phyloP scores from a whole-genome alignment of 2,329 filamentous ascomycete genomes.

The Fusarium temperatum region DNA sequence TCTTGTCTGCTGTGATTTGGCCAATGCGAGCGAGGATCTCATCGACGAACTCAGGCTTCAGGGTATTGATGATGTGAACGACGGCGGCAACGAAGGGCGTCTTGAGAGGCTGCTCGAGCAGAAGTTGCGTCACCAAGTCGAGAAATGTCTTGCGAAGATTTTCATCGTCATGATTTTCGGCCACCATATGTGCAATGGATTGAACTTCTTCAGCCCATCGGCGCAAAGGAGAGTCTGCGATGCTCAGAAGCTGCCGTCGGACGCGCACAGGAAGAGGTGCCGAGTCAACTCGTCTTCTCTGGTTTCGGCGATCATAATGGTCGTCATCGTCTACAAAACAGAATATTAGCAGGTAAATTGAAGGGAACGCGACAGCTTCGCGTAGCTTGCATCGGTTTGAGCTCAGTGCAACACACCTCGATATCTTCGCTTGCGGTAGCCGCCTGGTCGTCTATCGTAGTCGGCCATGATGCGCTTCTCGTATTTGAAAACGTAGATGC shows the following conservation, averaged over 20 bases:
- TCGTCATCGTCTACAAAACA: slow-evolving; percentile 71
- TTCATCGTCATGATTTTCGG: slow-evolving; percentile 87
- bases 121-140: slow-evolving; percentile 77
- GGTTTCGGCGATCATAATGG: slow-evolving; percentile 76
- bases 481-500: background rate
- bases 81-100: slow-evolving; percentile 93
- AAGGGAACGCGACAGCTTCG: slow-evolving; percentile 17
- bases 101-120: slow-evolving; percentile 93
- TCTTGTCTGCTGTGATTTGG: slow-evolving; percentile 69
- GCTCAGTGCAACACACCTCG: slow-evolving; percentile 66
- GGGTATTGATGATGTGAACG: slow-evolving; percentile 79
- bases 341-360: slow-evolving; percentile 29
- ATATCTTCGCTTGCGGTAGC: slow-evolving; percentile 78
- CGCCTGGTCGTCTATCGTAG: slow-evolving; percentile 64
- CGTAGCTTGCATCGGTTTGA: background rate
- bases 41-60: slow-evolving; percentile 77
- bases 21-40: slow-evolving; percentile 74
- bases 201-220: slow-evolving; percentile 82
- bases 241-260: slow-evolving; percentile 79
- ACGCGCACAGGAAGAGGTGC: slow-evolving; percentile 74
- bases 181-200: slow-evolving; percentile 77
- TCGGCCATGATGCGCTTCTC: slow-evolving; percentile 58
- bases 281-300: slow-evolving; percentile 78
- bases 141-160: slow-evolving; percentile 79
- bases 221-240: slow-evolving; percentile 83